Base-by-base conservation (phyloP, 306 rosid genomes). In the Glycine latifolia region DNA sequence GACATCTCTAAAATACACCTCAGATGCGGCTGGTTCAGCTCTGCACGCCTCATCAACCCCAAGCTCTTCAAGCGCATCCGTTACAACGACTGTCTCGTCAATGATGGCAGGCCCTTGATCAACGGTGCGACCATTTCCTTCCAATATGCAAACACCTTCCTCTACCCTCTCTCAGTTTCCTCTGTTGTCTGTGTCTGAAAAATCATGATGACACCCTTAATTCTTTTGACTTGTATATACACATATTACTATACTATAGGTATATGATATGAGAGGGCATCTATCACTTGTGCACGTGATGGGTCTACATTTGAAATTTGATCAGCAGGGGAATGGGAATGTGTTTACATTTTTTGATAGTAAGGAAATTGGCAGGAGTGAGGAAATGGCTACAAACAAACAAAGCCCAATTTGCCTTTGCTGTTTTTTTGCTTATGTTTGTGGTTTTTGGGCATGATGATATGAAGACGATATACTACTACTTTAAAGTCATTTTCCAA, bases 1-100 rank as follows among this genome's bases (percentile, higher is more conserved):
- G 87, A 85, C 80, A 88, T 95, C 75, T 85, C 94, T 12, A 75
- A 59, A 10, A 90, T 95, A 52, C 99, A 91, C 81, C 67, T 95
- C 67, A 79, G 49, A 59, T 95, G 99, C 1, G 98, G 99, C 15
- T 93, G 97, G 99, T 95, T 93, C 82, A 93, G 98, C 90, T 95
- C 99, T 2, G 96, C 92, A 16, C 85, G 86, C 4, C 92, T 91
- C 55, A 87, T 95, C 75, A 93, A 89, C 76, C 98, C 99, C 2
- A 93, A 81, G 79, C 31, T 95, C 59, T 95, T 95, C 90, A 95
- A 89, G 79, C 95, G 98, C 76, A 92, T 93, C 60, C 82, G 83
- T 52, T 93, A 85, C 83, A 83, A 91, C 55, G 96, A 95, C 68
- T 95, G 99, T 67, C 90, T 93, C 4, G 96, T 91, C 26, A 95